Conservation (phyloP, 306 rosid genomes). For the Trifolium pratense region DNA sequence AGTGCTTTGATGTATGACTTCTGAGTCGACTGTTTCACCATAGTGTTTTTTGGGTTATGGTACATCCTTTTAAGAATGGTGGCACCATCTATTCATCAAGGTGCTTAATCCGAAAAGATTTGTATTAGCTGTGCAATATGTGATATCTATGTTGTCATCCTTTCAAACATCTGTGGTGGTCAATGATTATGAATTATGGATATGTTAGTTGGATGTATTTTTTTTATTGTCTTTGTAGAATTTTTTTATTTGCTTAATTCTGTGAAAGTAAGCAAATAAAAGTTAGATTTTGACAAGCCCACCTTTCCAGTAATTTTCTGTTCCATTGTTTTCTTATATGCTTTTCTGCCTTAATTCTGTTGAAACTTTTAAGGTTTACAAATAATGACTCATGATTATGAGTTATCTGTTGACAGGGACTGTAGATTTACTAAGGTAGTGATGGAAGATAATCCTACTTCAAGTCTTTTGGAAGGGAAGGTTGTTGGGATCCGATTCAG, state of each 20-base stretch:
- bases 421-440: conserved; percentile 34
- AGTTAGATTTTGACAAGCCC: not conserved
- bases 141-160: not conserved
- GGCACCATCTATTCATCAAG: not conserved
- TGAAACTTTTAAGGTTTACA: conserved; percentile 7
- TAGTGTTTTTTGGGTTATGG: not conserved
- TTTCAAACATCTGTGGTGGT: conserved; percentile 12
- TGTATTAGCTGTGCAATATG: not conserved
- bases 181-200: conserved; percentile 11
- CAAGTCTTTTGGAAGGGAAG: conserved; percentile 63
- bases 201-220: not conserved
- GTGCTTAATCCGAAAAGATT: conserved; percentile 11
- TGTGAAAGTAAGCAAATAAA: conserved; percentile 4
- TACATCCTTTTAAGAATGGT: not conserved
- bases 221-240: not conserved
- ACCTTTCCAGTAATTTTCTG: conserved; percentile 5
- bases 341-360: conserved; percentile 11
- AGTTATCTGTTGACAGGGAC: conserved; percentile 45
- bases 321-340: conserved; percentile 10
- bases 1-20: conserved; percentile 9
- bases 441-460: conserved; percentile 65
- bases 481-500: conserved; percentile 66
- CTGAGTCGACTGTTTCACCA: no score
- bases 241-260: not conserved
- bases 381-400: conserved; percentile 8